Evolutionary conservation across 1,139 yeast genomes (phyloP).

Genomic region (Candida anutae): DNA sequence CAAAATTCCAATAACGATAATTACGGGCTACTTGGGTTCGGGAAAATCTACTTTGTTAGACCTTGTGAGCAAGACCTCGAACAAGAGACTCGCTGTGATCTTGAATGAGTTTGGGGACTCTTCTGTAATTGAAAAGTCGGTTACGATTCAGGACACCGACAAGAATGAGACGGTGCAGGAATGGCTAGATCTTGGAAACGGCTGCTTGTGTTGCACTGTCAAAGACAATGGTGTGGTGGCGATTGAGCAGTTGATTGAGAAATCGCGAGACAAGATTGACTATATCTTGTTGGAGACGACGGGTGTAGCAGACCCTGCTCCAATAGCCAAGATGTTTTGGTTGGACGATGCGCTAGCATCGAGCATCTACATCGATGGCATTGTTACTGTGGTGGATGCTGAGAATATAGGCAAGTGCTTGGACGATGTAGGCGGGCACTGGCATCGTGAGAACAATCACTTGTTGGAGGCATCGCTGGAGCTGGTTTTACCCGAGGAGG

Average conservation of each 20-base stretch:
- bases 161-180: constrained; percentile 61
- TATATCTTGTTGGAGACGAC: constrained; percentile 89
- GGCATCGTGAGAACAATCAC: constrained; percentile 39
- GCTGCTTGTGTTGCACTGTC: constrained; percentile 93
- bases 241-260: constrained; percentile 75
- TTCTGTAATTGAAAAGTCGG: constrained; percentile 78
- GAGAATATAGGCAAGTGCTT: constrained; percentile 60
- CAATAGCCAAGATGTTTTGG: constrained; percentile 97
- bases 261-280: constrained; percentile 69
- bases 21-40: constrained; percentile 92
- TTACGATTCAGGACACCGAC: constrained; percentile 62
- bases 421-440: constrained; percentile 66
- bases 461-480: constrained; percentile 15
- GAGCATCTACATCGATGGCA: constrained; percentile 84
- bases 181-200: constrained; percentile 95
- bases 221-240: constrained; percentile 93
- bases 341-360: constrained; percentile 82
- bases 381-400: constrained; percentile 84
- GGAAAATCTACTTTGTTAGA: constrained; percentile 88
- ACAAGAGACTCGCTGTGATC: constrained; percentile 76
- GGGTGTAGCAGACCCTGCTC: constrained; percentile 98
- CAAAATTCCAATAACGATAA: constrained; percentile 83
- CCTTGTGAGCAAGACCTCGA: constrained; percentile 60
- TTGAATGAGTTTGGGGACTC: constrained; percentile 89
- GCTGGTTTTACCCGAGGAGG: constrained; percentile 21